Base-by-base conservation (phyloP, 148 eudicot genomes). In the Vaccinium vitisidaea region DNA sequence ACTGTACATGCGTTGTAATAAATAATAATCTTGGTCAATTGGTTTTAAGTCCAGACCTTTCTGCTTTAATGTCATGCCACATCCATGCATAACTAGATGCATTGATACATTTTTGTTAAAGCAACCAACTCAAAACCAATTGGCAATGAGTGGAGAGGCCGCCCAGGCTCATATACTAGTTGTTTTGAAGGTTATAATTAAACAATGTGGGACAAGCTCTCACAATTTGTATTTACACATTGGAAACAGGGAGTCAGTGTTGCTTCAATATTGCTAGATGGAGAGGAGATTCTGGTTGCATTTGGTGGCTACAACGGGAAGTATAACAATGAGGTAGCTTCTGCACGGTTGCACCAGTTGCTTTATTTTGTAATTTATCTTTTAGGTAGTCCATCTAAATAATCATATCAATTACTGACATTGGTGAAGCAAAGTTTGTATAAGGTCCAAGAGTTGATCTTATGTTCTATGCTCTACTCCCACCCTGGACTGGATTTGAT, bases 301-400 rank as follows among this genome's bases (percentile, higher is more conserved):
- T 97, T 94, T 87, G 99, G 99, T 89, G 99, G 99, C 85, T 97
- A 97, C 87, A 97, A 94, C 82, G 99, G 99, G 77, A 93, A 89
- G 83, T 95, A 97, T 84, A 91, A 94, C 88, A 95, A 95, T 84
- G 98, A 97, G 99, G 99, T 95, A 95, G 81, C 82, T 27, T 49
- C 46, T 9, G 4, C 71, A 32, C 67, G 11, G 55, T 13, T 54
- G 16, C 39, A 23, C 79, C 10, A 73, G n/a, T 36, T 79, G 23
- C 9, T 56, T 8, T 32, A 21, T 12, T 63, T 32, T 84, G 27
- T 75, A 15, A 36, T 19, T 21, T 84, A 52, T 4, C 63, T 69
- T 16, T 25, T 25, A 16, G 82, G 39, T 18, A 43, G 73, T n/a
- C 15, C 55, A 59, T 15, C 16, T 15, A 52, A 27, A 52, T 50